Conservation (phyloP, 192 early-diverging fungal genomes). For the Pecoramyces ruminantium region DNA sequence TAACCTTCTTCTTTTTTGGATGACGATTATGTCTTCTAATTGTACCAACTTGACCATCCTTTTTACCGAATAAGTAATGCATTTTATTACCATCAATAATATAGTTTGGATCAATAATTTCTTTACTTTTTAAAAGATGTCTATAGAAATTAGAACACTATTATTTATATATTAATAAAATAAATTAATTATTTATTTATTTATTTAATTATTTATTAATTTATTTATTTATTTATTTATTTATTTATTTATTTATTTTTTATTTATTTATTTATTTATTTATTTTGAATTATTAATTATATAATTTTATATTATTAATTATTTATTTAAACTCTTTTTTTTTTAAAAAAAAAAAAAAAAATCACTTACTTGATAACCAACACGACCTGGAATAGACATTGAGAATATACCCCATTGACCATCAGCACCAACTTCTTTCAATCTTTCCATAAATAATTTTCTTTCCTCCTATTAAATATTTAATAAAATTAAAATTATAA, state of each 20-base stretch:
- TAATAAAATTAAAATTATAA: too few species aligned
- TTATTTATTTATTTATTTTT: too few species aligned
- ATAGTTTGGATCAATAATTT: conserved; percentile 84
- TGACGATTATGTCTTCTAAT: conserved; percentile 58
- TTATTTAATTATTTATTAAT: too few species aligned
- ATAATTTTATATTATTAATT: too few species aligned
- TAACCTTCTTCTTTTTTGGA: conserved; percentile 21
- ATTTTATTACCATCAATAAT: conserved; percentile 75
- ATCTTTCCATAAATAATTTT: conserved; percentile 61
- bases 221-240: too few species aligned
- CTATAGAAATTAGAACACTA: conserved; percentile 95
- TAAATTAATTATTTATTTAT: too few species aligned
- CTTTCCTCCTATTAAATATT: conserved; percentile 47
- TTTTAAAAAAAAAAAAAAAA: too few species aligned
- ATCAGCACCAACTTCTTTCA: conserved; percentile 77
- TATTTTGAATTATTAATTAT: too few species aligned
- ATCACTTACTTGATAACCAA: conserved; percentile 81
- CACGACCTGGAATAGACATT: conserved; percentile 84
- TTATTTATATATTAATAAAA: too few species aligned
- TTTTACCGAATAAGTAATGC: conserved; percentile 76
- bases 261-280: too few species aligned
- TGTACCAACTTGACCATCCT: conserved; percentile 63
- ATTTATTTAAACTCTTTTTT: too few species aligned
- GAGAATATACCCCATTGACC: conserved; percentile 97
- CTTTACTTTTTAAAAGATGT: conserved; percentile 66